Percentiles rank a stretch among this genome's conserved stretches.
Conservation (phyloP, 805 yeast genomes). For the Zygosaccharomyces pseudorouxii region DNA sequence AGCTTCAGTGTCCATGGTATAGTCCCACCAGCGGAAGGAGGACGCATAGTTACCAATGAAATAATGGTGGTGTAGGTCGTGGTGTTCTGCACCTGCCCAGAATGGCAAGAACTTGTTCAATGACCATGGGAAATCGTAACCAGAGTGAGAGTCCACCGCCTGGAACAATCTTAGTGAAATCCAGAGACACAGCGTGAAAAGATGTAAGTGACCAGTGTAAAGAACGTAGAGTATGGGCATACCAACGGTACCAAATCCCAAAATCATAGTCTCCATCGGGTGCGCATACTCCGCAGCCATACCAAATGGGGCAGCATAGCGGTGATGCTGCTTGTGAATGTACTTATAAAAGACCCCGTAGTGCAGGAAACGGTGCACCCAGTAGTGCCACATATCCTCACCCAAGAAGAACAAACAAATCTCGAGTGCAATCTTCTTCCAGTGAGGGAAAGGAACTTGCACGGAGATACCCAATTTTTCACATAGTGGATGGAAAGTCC, state of each 20-base stretch:
- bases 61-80: constrained; percentile 90
- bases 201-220: constrained; percentile 65
- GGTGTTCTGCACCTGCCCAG: constrained; percentile 97
- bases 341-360: constrained; percentile 77
- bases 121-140: constrained; percentile 94
- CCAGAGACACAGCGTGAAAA: constrained; percentile 81
- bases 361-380: constrained; percentile 84
- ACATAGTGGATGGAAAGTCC: constrained; percentile 91
- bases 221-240: constrained; percentile 78
- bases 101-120: constrained; percentile 81
- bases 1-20: constrained; percentile 71
- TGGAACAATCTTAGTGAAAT: constrained; percentile 79
- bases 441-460: constrained; percentile 75
- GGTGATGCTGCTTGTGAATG: constrained; percentile 92
- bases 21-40: constrained; percentile 92
- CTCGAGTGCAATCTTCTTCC: constrained; percentile 54
- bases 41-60: constrained; percentile 90
- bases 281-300: constrained; percentile 96
- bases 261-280: constrained; percentile 79
- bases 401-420: constrained; percentile 70
- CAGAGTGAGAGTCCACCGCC: constrained; percentile 94
- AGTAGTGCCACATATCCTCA: constrained; percentile 93
- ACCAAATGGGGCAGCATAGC: constrained; percentile 94
- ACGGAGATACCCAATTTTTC: constrained; percentile 65
- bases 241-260: constrained; percentile 92